Evolutionary conservation across 2,329 filamentous ascomycete species (phyloP), one percentile per base, ranked within the genome.

Genomic region (Clarireedia monteithiana): DNA sequence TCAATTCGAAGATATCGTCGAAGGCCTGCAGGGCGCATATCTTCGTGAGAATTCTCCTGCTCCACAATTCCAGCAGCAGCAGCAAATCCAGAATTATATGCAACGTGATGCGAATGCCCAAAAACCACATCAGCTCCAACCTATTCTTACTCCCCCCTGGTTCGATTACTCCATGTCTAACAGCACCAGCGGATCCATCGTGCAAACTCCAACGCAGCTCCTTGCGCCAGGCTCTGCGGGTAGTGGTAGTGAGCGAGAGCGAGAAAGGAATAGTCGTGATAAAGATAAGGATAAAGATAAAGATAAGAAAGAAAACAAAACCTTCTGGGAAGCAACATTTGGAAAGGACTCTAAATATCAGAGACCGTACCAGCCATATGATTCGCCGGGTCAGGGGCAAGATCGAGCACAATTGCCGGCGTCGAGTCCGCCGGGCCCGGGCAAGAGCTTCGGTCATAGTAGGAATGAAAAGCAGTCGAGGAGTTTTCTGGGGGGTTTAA

Each of bases 281-380:
- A 30, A 20, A 45, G 5, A 55, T 4, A 30, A 20, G 47, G 5
- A 55, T 6, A 5, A 55, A 36, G 48, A 55, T 6, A 55, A 51
- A 55, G 59, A 27, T 63, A 65, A 48, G 15, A 63, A 59, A 48
- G 66, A 68, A 17, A 56, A 63, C 7, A 67, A 69, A 50, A 65
- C 60, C 46, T 68, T 69, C 53, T 69, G 67, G 68, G 67, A 70
- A 34, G 50, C 57, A 3, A 66, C 63, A 1, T 69, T 69, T 58
- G 65, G 66, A 12, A 65, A 66, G 27, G 64, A 69, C 10, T 62
- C 56, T 38, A 64, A 63, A 50, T 59, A 59, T 39, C 60, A 62
- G 26, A 59, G 60, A 50, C 61, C 61, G 15, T 59, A 61, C 48
- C 26, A 38, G 30, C 48, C 44, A 3, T 34, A 34, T 12, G 30